Evolutionary conservation across 805 yeast genomes (phyloP), one percentile per base, ranked within the genome.

Genomic region (Lipomyces japonicus): DNA sequence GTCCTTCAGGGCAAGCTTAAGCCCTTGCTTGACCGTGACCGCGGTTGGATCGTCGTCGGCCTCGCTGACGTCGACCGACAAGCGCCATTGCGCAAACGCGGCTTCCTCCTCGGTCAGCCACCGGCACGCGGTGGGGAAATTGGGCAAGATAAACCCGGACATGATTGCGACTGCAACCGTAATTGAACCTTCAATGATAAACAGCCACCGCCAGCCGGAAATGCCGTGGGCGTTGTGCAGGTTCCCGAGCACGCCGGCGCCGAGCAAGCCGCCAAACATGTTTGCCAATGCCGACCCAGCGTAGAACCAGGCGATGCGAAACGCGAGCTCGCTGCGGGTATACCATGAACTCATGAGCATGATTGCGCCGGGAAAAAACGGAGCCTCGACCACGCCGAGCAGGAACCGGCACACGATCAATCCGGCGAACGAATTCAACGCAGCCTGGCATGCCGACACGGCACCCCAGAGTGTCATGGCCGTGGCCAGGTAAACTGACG

Each of bases 231-330:
- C 49, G 12, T 62, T 62, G 42, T 72, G 69, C 55, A 75, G 72
- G 50, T 70, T 63, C 12, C 59, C 55, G 42, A 76, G 72, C 26
- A 80, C 74, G 45, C 69, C 73, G 44, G 71, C 75, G 1, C 77
- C 78, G 56, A 76, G 67, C n/a, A 76, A 72, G 35, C 78, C 78
- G 21, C 73, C 69, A 36, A 77, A 76, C 23, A 76, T 79, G 47
- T 78, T 78, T 2, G 79, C 75, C 54, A 75, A 65, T 30, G 75
- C 68, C 14, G 77, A 72, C 23, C 72, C 75, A 16, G 75, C 67
- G 58, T 75, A 72, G 52, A 75, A 74, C 36, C 57, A 38, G 3
- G 61, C 48, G 26, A 52, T 24, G 65, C 71, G 39, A 68, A 64
- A 52, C 65, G 71, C 74, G 22, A 75, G 66, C 61, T 75, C 78